Percentiles rank a stretch among this genome's conserved stretches.
These are phyloP conservation scores for Parasitella parasitica DNA, from an alignment of 371 early-diverging fungal species.

Conservation along the genomic window DNA sequence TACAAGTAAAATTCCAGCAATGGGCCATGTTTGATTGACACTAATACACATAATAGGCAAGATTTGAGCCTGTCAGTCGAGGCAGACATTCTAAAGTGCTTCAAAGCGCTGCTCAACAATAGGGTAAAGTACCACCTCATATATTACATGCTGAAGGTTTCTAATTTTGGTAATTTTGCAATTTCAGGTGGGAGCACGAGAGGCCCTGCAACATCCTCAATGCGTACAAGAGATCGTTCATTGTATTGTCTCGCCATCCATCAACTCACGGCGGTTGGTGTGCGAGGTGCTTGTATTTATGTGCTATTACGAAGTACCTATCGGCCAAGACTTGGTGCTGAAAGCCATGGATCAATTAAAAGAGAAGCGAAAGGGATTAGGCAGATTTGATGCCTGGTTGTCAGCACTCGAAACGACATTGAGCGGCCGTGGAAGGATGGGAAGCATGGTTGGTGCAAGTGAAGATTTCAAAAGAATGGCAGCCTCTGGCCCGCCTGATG, in stretches of 20 bases:
- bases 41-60: conserved; percentile 34
- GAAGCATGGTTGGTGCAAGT: conserved; percentile 81
- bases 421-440: conserved; percentile 81
- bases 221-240: conserved; percentile 74
- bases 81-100: conserved; percentile 75
- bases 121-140: conserved; percentile 34
- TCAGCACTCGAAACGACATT: conserved; percentile 67
- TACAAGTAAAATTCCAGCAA: conserved; percentile 31
- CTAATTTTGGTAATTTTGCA: background rate
- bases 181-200: conserved; percentile 72
- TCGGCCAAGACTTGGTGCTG: conserved; percentile 74
- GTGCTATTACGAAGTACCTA: conserved; percentile 76
- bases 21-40: background rate
- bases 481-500: conserved; percentile 61
- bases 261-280: conserved; percentile 72
- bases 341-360: conserved; percentile 66
- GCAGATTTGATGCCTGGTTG: conserved; percentile 85
- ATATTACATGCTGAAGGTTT: background rate
- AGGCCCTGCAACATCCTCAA: conserved; percentile 68
- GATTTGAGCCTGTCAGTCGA: conserved; percentile 69
- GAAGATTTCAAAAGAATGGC: conserved; percentile 71
- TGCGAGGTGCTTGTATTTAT: conserved; percentile 82
- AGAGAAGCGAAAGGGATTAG: conserved; percentile 55
- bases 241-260: conserved; percentile 73
- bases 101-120: conserved; percentile 77